Base-by-base conservation (phyloP, 2,329 filamentous ascomycete species). In the Lasiodiplodia sp. region DNA sequence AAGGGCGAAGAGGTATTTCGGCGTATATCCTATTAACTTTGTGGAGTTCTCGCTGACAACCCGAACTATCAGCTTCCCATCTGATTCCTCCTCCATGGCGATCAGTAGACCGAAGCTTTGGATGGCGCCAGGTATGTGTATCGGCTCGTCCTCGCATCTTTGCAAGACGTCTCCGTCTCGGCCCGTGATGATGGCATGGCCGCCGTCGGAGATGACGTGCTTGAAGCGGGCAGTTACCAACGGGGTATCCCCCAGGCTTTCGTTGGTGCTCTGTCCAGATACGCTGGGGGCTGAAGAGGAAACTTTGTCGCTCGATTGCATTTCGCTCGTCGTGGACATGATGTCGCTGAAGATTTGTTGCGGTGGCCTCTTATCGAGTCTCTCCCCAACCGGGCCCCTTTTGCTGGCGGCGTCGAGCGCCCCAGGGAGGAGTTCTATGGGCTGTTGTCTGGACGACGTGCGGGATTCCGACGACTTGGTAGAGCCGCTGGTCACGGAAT, bases 111-210 rank as follows among this genome's bases (percentile, higher is more conserved):
- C 94, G 73, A 97, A 97, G 1, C 87, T 85, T 77, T 97, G 94
- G 0, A 94, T 82, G 1, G 92, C 92, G 40, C 93, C 93, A 0
- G 94, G 94, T 1, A 93, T 91, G 72, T 95, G 93, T 31, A 97
- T 97, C 0, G 94, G 93, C 74, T 97, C 94, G 74, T 97, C 94
- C 78, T 97, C 94, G 75, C 94, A 97, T 65, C 89, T 87, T 76
- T 96, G 92, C 55, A 96, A 81, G 0, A 86, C 87, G 2, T 88
- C 86, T 2, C 89, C 90, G 66, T 93, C 89, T 67, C 91, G 86
- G 6, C 93, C 93, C 0, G 92, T 96, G 66, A 97, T 92, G 37
- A 97, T 87, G 31, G 91, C 89, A 80, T 97, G 93, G 0, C 93
- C 93, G 18, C 89, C 91, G 2, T 92, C 88, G 0, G 92, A 94